Base-by-base conservation (phyloP, 176 grass and related monocot genomes). In the Carex pumila region DNA sequence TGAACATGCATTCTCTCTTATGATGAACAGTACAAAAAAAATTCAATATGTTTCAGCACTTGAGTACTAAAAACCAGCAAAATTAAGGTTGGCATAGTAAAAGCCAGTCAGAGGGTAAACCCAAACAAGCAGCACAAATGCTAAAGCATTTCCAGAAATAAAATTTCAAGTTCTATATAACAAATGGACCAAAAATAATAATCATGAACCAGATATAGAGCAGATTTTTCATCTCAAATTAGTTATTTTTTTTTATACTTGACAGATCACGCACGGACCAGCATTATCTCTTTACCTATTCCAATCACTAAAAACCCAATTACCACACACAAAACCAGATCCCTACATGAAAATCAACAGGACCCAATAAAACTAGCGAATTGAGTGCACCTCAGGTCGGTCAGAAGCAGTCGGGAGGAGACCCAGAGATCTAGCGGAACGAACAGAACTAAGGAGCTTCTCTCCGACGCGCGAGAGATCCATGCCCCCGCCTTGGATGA, bases 401-500 rank as follows among this genome's bases (percentile, higher is more conserved):
- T 39, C 80, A 84, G n/a, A 75, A 47, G 19, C 32, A 15, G 55
- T 36, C 1, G 96, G 93, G 47, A 94, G 88, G 76, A 99, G 81
- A 30, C 91, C 93, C 22, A 99, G 90, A 14, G 93, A 95, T 88
- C 96, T 90, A 12, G 96, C 93, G 36, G 96, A 95, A 81, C 96
- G 96, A n/a, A 99, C 91, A 58, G 93, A 99, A 89, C 91, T 99
- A 86, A 99, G 86, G 67, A 99, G 81, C 91, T 89, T 99, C 91
- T 99, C 96, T 71, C 96, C 91, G 70, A 99, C 96, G 84, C 93
- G 86, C 29, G 96, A 99, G 57, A 99, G 90, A 92, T 99, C 96
- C 96, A 99, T 99, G 82, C 96, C 93, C 45, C 96, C 91, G 32
- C 93, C 90, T 82, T 99, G 93, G 90, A 99, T 93, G 85, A 99